These are phyloP conservation scores for Tillandsia fasciculata DNA, from an alignment of 176 grass and related monocot genomes.

Conservation along the genomic window DNA sequence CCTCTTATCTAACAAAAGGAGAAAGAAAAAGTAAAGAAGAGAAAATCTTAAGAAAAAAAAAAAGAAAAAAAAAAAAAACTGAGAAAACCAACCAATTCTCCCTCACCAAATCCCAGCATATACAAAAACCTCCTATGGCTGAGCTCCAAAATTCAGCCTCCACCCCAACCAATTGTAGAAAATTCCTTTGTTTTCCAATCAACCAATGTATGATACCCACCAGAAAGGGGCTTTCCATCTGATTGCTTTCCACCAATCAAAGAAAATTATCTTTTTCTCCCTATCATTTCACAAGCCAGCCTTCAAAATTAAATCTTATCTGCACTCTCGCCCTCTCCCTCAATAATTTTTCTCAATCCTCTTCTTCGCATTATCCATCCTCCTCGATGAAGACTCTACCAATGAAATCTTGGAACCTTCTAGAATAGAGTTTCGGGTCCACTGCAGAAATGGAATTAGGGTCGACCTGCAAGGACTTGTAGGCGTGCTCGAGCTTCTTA, in stretches of 20 bases:
- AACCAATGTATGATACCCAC: background rate
- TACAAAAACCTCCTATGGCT: constrained; percentile 1
- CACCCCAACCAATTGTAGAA: background rate
- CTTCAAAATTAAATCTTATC: no score
- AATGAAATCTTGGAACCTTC: constrained; percentile 92
- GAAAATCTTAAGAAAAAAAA: background rate
- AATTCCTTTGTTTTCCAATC: background rate
- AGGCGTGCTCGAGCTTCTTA: constrained; percentile 68
- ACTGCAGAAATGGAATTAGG: constrained; percentile 88
- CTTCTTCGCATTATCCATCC: constrained; percentile 16
- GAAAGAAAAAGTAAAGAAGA: background rate
- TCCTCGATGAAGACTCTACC: constrained; percentile 81
- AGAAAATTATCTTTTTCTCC: no score
- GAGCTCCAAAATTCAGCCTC: constrained; percentile 15
- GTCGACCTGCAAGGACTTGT: constrained; percentile 81
- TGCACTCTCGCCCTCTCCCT: constrained; percentile 1
- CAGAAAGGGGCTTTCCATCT: background rate
- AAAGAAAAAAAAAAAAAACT: background rate
- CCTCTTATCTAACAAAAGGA: background rate
- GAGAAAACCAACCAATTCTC: constrained; percentile 2
- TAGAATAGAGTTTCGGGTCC: constrained; percentile 87
- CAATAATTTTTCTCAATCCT: background rate
- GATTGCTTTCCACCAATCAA: background rate
- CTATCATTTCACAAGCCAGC: no score
- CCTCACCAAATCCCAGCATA: constrained; percentile 6